Evolutionary conservation across 179 eudicot species (phyloP), one percentile per base, ranked within the genome.

Genomic region (Nepenthes alata): DNA sequence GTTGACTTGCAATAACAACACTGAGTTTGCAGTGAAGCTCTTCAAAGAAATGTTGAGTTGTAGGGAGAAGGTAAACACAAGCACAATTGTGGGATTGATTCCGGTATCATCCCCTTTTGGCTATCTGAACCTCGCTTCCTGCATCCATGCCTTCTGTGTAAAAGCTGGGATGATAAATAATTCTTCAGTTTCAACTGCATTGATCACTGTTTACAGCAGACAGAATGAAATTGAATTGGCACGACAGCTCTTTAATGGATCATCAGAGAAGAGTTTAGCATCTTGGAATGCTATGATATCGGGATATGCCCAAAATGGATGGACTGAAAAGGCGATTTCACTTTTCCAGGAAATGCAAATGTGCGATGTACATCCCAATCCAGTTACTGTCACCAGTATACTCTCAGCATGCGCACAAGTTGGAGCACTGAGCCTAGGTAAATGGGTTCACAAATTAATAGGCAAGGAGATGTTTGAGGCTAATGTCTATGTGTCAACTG

Each of bases 231-330:
- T 80, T 37, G 88, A 77, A 37, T 79, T 69, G 58, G 89, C 93
- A 25, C 75, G 88, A 63, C 72, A 75, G 65, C 72, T 91, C 58
- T 91, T 91, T 74, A 85, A 91, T 58, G 91, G 83, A 68, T 78
- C 82, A 35, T 74, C 77, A 4, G 75, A 74, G 44, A 89, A 81
- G 73, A 81, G 73, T 63, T 67, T 85, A 76, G 90, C 85, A 35
- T 80, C 95, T 63, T 91, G 91, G 95, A 89, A 86, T 69, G 87
- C 97, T 25, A 91, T 91, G 98, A 84, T 91, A 38, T 89, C 94
- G 36, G 97, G 95, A 45, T 88, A 88, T 57, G 83, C 96, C 6
- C 91, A 86, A 55, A 86, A 77, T 73, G 95, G 96, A 53, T 67
- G 73, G 72, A 83, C 87, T 15, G 85, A 86, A 60, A 78, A 41